These are phyloP conservation scores for Suillus clintonianus DNA, from an alignment of 768 basidiomycete genomes.

Conservation along the genomic window DNA sequence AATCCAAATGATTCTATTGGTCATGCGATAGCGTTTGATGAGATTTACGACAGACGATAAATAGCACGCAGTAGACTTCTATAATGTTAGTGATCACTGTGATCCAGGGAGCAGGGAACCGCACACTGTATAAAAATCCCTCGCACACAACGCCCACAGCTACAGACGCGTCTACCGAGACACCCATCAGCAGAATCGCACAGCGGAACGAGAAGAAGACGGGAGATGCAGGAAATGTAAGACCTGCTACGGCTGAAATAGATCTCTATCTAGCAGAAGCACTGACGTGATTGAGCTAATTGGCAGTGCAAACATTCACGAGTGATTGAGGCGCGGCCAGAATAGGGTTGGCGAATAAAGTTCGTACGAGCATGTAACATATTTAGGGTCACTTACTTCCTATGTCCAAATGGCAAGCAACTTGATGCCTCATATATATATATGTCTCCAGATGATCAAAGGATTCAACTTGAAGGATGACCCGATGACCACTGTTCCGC, in stretches of 20 bases:
- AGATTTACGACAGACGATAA: constrained; percentile 13
- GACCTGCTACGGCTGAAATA: background rate
- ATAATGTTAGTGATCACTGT: background rate
- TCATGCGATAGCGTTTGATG: constrained; percentile 2
- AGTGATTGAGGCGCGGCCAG: too few species aligned
- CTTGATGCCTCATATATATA: background rate
- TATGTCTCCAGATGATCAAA: background rate
- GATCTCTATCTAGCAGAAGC: background rate
- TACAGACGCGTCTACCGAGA: background rate
- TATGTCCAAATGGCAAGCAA: background rate
- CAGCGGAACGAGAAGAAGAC: background rate
- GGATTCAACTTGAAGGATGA: background rate
- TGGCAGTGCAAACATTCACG: too few species aligned
- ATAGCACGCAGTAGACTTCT: constrained; percentile 15
- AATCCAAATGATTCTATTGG: constrained; percentile 4
- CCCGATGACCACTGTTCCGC: background rate
- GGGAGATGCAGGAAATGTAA: background rate
- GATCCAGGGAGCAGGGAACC: background rate
- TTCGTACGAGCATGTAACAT: too few species aligned
- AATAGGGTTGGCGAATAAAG: too few species aligned
- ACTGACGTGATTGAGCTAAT: background rate
- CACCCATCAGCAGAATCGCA: background rate
- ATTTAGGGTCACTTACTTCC: too few species aligned
- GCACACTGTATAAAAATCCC: constrained; percentile 26
- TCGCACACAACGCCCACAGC: constrained; percentile 23